Base-by-base conservation (phyloP, 257 asterid genomes). In the Ilex asprella region DNA sequence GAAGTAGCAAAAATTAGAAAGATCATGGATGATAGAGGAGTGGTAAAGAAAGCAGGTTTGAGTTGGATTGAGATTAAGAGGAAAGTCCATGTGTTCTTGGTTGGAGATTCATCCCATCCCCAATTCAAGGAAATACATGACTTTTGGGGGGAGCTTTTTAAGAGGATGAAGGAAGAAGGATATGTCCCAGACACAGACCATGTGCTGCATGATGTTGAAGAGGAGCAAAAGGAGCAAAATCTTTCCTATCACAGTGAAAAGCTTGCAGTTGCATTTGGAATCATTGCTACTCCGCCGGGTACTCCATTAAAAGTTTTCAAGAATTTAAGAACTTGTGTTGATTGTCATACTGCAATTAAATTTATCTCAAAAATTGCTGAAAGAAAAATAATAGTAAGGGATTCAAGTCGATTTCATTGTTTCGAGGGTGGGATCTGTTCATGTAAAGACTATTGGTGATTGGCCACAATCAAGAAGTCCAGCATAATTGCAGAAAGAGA, bases 171-270 rank as follows among this genome's bases (percentile, higher is more conserved):
- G 79, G 84, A 78, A 70, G 82, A 85, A 60, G 94, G 96, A 15
- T 85, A 83, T 29, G 69, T 81, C 15, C 91, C 91, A 47, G 81
- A 76, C 63, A 83, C 88, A 0, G 77, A 76, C 12, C 68, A 73
- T 32, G 89, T 88, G 50, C 68, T 83, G 71, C 94, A 87, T 47
- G 95, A 87, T 72, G 93, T 87, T 61, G 95, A 86, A 62, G 95
- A 86, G 67, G 93, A 82, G 76, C 93, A 86, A 71, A 84, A 86
- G 47, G 95, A 86, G 79, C 70, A 86, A 60, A 82, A 59, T 58
- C 73, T 84, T 35, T 75, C 65, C 1, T 84, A 76, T 67, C 93
- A 84, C 66, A 87, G 93, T 35, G 95, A 87, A 67, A 87, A 84
- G 65, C 86, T 87, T 11, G 95, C 93, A 5, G 93, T 84, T 60